Evolutionary conservation across 2,329 filamentous ascomycete genomes (phyloP), one percentile per base, ranked within the genome.

Genomic region (Pseudogymnoascus sp.): DNA sequence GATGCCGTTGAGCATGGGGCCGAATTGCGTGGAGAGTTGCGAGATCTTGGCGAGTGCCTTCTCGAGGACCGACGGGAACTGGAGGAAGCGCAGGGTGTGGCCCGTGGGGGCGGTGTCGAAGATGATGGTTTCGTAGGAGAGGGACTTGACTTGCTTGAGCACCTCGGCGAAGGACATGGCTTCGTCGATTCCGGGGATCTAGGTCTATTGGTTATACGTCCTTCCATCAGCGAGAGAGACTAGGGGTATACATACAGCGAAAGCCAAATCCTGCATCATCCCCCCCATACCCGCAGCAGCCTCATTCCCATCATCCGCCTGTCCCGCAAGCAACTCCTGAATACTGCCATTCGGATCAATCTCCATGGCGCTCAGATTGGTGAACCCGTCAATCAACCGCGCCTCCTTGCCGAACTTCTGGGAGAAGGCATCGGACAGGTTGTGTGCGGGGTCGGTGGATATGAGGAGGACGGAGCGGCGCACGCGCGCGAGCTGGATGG

Each of bases 331-430:
- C 63, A 99, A 79, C 75, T 99, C 95, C 78, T 97, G 95, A 76
- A 99, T 96, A 73, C 91, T 96, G 59, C 93, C 95, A 74, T 96
- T 97, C 62, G 95, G 95, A 73, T 99, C 95, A 71, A 99, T 97
- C 78, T 99, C 95, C 95, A 99, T 99, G 67, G 95, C 95, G 74
- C 91, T 96, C 69, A 99, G 81, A 76, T 97, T 97, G 35, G 88
- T 86, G 73, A 96, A 97, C 69, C 95, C 95, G 70, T 96, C 88
- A 68, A 99, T 83, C 40, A 96, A 86, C 67, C 92, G 87, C 62
- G 95, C 95, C 77, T 99, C 95, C 82, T 99, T 99, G 80, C 95
- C 95, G 73, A 99, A 99, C 80, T 99, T 99, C 78, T 99, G 93
- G 70, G 91, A 91, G 78, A 99, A 99, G 65, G 95, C 95, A 79